Evolutionary conservation across 2,329 filamentous ascomycete species (phyloP).

Genomic region (Fusarium albosuccineum): DNA sequence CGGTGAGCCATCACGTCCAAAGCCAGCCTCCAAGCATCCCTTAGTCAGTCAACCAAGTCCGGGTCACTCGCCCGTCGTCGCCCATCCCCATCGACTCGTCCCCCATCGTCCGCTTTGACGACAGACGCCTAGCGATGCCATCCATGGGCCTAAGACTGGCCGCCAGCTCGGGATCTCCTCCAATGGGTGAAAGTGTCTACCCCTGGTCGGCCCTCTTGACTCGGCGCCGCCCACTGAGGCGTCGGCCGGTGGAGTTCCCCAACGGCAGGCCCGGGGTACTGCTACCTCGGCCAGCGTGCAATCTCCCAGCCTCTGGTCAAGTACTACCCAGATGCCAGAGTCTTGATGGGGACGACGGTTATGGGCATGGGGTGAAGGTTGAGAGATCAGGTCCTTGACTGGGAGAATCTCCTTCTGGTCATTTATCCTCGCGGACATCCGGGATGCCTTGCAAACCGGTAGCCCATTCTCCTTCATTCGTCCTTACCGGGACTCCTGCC

Average conservation of each 20-base stretch:
- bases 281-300: constrained; percentile 38
- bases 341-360: constrained; percentile 13
- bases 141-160: not conserved
- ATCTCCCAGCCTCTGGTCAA: constrained; percentile 43
- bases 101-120: constrained; percentile 6
- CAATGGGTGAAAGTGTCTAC: constrained; percentile 17
- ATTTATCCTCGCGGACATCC: constrained; percentile 16
- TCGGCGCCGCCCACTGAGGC: constrained; percentile 42
- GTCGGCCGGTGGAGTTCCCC: constrained; percentile 38
- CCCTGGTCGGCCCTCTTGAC: constrained; percentile 35
- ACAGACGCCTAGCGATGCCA: constrained; percentile 14
- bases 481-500: constrained; percentile 2
- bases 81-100: not conserved
- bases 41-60: constrained; percentile 7
- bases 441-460: constrained; percentile 27
- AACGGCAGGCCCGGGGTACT: constrained; percentile 39
- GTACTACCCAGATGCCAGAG: constrained; percentile 29
- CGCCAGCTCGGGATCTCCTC: constrained; percentile 13
- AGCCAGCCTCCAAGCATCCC: constrained; percentile 2
- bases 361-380: constrained; percentile 35
- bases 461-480: constrained; percentile 6
- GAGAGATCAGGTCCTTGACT: constrained; percentile 36
- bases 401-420: constrained; percentile 31
- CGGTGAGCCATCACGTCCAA: constrained; percentile 21
- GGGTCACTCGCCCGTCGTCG: not conserved